phyloP scores from a whole-genome alignment of 306 rosid genomes.

The Ormosia semicastrata region DNA sequence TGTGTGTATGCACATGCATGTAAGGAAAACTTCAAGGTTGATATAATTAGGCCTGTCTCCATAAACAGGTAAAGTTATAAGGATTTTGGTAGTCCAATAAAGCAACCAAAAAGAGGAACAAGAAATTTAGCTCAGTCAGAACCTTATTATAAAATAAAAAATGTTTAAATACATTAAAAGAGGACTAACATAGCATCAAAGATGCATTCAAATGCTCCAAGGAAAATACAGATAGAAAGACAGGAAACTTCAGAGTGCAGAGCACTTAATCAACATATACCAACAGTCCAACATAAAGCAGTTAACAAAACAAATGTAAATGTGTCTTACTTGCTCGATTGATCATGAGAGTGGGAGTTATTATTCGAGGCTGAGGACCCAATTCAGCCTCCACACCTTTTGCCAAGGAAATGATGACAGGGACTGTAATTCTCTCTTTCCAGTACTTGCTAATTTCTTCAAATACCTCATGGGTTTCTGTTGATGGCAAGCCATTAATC shows the following conservation, averaged over 20 bases:
- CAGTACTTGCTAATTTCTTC: conserved; percentile 56
- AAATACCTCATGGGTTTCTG: conserved; percentile 55
- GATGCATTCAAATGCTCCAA: too few relatives aligned
- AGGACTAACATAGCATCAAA: too few relatives aligned
- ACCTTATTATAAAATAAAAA: too few relatives aligned
- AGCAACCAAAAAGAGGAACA: too few relatives aligned
- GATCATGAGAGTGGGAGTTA: conserved; percentile 70
- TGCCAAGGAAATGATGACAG: conserved; percentile 59
- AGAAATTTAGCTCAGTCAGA: too few relatives aligned
- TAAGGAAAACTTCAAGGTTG: too few relatives aligned
- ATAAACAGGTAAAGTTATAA: too few relatives aligned
- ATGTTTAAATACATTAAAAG: too few relatives aligned
- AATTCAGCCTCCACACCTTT: conserved; percentile 74
- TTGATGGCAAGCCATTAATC: conserved; percentile 65
- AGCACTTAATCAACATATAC: neutral
- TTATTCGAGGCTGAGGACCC: conserved; percentile 52
- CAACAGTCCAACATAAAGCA: neutral
- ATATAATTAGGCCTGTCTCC: too few relatives aligned
- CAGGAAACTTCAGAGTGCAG: neutral
- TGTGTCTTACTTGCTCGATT: conserved; percentile 55
- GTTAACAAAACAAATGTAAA: neutral
- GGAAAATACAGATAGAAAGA: too few relatives aligned
- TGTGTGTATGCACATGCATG: too few relatives aligned
- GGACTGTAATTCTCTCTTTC: conserved; percentile 60
- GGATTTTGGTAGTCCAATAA: too few relatives aligned